Evolutionary conservation across 2,329 filamentous ascomycete species (phyloP), one percentile per base, ranked within the genome.

Genomic region (Arthrobotrys conoides): DNA sequence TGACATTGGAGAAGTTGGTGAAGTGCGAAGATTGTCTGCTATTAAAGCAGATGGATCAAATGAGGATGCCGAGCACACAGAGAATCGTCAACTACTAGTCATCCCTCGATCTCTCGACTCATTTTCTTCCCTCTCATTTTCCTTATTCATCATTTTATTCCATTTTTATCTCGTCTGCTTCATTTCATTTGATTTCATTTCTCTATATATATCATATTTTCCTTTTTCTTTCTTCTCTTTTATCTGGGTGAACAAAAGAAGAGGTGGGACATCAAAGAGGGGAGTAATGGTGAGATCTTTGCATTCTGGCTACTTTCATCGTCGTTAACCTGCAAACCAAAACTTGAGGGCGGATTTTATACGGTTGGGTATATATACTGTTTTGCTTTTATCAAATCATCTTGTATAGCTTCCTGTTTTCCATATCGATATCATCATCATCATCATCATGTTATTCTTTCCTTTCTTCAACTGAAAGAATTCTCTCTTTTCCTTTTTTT

Each of bases 41-140:
- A 59, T 65, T 78, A 46, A 78, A 78, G 36, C 75, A 78, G 63
- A 78, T 78, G 75, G 75, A 78, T 36, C 75, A 78, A 18, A 72
- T 78, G 75, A 67, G 75, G 55, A 78, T 78, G 75, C 75, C 75
- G 20, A 78, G 75, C 75, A 66, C 44, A 24, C 75, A 72, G 63
- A 71, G 68, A 59, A 55, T 72, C 22, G 68, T 78, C 48, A 71
- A 78, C 36, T 78, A 78, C 68, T 78, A 66, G 27, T 30, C 49
- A n/a, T 55, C n/a, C n/a, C n/a, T n/a, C n/a, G n/a, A 53, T 10
- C 61, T 10, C 27, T 27, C 20, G 57, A 46, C 27, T 57, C 51
- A 20, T 27, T 46, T n/a, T 61, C 55, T 65, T 59, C 59, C 46
- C 24, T 55, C 30, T 63, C 33, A 48, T 46, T 53, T 72, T 41